Base-by-base conservation (phyloP, 768 basidiomycete genomes). In the Baorangia bicolor region DNA sequence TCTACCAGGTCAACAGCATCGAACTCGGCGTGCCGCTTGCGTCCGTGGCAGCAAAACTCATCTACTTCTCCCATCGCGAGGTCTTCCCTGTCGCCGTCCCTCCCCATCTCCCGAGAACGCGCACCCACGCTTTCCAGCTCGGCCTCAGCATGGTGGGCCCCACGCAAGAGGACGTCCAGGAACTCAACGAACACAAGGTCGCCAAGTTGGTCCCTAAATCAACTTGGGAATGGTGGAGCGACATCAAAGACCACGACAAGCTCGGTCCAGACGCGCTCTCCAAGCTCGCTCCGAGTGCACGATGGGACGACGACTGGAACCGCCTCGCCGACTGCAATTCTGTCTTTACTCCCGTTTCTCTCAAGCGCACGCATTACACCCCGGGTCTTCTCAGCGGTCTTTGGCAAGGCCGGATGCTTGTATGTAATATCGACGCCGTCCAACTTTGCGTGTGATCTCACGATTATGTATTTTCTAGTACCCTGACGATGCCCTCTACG, bases 361-460 rank as follows among this genome's bases (percentile, higher is more conserved):
- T 71, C 30, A 66, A 72, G 49, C 71, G 70, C 16, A 58, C 55
- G 10, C 70, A 73, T 21, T 85, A 83, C 65, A 75, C 75, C 3
- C 77, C 76, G 0, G 87, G 87, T 7, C 64, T 74, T 3, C 71
- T 87, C 61, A 69, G 66, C 21, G 87, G 87, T 3, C 71, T 80
- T 6, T 88, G 83, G 84, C 78, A 84, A 55, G 88, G 88, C 4
- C 74, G 82, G 20, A 77, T 86, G 68, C 70, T 84, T 51, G 86
- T 88, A 50, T 55, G 84, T 79, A n/a, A 0, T 23, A 14, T 57
- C 12, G 7, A 21, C 37, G 49, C 18, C 30, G 0, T 37, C 0
- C 8, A 14, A 4, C 18, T 30, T 14, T 2, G 5, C n/a, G 0
- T 25, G 6, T 38, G 5, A 40, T 57, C 51, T 61, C 20, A 60